Evolutionary conservation across 306 rosid genomes (phyloP).

Genomic region (Prunus salicina): DNA sequence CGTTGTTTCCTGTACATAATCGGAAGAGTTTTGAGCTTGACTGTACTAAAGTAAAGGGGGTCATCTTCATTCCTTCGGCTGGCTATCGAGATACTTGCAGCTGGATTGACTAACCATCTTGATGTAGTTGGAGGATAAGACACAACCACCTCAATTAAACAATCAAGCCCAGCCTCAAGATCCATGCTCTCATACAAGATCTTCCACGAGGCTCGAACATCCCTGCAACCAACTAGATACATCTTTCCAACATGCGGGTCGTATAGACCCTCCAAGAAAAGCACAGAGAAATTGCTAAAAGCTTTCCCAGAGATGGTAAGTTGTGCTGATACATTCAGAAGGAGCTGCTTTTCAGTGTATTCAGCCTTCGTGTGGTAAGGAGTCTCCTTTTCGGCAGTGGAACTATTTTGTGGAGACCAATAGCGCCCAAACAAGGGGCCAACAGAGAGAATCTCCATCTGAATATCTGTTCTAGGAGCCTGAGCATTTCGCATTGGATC

Average conservation of each 20-base stretch:
- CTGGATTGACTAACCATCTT: constrained; percentile 75
- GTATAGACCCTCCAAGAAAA: constrained; percentile 82
- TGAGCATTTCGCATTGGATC: constrained; percentile 39
- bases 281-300: constrained; percentile 49
- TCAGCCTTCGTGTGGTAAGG: constrained; percentile 53
- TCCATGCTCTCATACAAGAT: constrained; percentile 59
- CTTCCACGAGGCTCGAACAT: constrained; percentile 74
- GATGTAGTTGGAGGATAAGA: constrained; percentile 81
- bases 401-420: constrained; percentile 48
- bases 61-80: constrained; percentile 76
- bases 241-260: constrained; percentile 76
- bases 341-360: constrained; percentile 81
- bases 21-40: constrained; percentile 64
- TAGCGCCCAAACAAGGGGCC: constrained; percentile 67
- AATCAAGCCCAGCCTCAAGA: constrained; percentile 84
- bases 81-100: constrained; percentile 57
- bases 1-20: constrained; percentile 72
- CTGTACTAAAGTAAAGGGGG: constrained; percentile 47
- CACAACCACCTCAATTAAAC: constrained; percentile 68
- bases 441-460: constrained; percentile 72
- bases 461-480: constrained; percentile 42
- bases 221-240: constrained; percentile 92
- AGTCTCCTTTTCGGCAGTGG: constrained; percentile 38
- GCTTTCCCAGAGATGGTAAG: constrained; percentile 55
- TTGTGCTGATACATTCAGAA: constrained; percentile 82